Conservation (phyloP, 768 basidiomycete species). For the Trametes cinnabarina region DNA sequence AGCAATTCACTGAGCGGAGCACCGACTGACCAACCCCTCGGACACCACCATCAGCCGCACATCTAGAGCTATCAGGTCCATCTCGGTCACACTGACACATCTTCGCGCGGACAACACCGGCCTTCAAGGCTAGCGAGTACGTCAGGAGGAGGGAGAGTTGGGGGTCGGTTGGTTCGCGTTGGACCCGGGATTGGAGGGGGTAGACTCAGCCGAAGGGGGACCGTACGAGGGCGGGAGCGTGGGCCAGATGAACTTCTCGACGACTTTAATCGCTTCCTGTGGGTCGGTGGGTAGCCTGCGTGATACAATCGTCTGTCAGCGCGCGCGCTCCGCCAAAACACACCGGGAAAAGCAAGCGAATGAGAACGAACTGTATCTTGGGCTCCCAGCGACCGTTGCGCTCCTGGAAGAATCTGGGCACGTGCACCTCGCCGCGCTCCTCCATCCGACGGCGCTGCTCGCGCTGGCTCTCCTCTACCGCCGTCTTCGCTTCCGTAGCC, state of each 20-base stretch:
- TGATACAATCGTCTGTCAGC: no score
- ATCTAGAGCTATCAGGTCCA: no score
- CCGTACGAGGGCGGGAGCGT: slow-evolving; percentile 17
- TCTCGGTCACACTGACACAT: no score
- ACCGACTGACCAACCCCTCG: neutral
- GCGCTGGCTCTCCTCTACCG: slow-evolving; percentile 90
- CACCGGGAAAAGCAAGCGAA: neutral
- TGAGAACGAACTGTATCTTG: slow-evolving; percentile 60
- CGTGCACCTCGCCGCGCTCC: slow-evolving; percentile 63
- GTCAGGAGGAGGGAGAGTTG: neutral
- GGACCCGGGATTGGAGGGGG: no score
- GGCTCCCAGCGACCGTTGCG: slow-evolving; percentile 81
- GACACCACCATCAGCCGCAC: no score
- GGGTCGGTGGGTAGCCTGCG: slow-evolving; percentile 70
- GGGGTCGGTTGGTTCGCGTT: no score
- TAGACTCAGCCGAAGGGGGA: neutral
- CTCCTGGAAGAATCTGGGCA: slow-evolving; percentile 80
- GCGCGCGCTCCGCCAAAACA: neutral
- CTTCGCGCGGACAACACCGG: no score
- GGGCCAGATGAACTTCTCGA: slow-evolving; percentile 80
- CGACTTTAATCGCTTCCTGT: slow-evolving; percentile 57
- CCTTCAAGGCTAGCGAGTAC: neutral
- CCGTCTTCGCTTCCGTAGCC: slow-evolving; percentile 86
- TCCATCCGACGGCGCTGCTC: slow-evolving; percentile 74
- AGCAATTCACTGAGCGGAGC: neutral